phyloP scores from a whole-genome alignment of 805 yeast species.

The Millerozyma miso region DNA sequence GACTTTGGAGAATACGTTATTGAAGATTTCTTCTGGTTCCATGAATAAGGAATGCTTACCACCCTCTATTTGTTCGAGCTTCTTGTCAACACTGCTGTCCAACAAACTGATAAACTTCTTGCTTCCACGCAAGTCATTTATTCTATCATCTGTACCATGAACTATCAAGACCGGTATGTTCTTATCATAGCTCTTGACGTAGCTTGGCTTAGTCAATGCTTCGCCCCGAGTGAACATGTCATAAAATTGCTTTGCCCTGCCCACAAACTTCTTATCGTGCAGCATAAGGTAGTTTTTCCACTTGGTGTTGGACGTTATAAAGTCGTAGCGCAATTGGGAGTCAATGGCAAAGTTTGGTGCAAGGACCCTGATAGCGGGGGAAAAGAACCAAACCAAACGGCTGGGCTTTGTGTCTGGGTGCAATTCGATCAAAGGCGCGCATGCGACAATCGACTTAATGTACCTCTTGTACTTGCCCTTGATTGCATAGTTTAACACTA shows the following conservation, averaged over 20 bases:
- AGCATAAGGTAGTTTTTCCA: slow-evolving; percentile 44
- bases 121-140: slow-evolving; percentile 52
- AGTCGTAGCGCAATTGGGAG: slow-evolving; percentile 52
- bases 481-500: slow-evolving; percentile 57
- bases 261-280: slow-evolving; percentile 40
- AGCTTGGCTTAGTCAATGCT: slow-evolving; percentile 34
- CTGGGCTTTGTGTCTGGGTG: slow-evolving; percentile 61
- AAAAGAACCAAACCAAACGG: slow-evolving; percentile 32
- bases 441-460: slow-evolving; percentile 44
- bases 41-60: slow-evolving; percentile 44
- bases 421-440: slow-evolving; percentile 58
- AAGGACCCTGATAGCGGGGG: slow-evolving; percentile 34
- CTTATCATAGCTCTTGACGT: slow-evolving; percentile 31
- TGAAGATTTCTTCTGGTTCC: slow-evolving; percentile 43
- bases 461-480: slow-evolving; percentile 47
- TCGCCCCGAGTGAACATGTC: slow-evolving; percentile 67
- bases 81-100: slow-evolving; percentile 29
- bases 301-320: slow-evolving; percentile 45
- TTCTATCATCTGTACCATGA: slow-evolving; percentile 62
- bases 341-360: slow-evolving; percentile 51
- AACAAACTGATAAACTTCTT: slow-evolving; percentile 34
- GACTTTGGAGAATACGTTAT: slow-evolving; percentile 31
- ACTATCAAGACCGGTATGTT: slow-evolving; percentile 49
- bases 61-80: slow-evolving; percentile 20
- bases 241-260: slow-evolving; percentile 51